These are phyloP conservation scores for Xylaria cubensis DNA, from an alignment of 495 filamentous ascomycete genomes.

Conservation along the genomic window DNA sequence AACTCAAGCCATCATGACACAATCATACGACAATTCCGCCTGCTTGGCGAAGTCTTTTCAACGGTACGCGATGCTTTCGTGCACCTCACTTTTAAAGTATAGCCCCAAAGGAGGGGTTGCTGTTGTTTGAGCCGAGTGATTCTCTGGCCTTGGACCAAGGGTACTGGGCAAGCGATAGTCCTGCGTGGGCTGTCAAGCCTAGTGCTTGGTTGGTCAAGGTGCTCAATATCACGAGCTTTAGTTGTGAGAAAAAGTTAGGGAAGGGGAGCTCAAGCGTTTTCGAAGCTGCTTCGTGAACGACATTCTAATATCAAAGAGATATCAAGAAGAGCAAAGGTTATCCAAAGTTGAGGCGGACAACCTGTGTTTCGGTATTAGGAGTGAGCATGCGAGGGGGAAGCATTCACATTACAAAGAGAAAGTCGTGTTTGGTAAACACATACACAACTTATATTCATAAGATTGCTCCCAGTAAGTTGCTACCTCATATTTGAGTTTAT, in stretches of 20 bases:
- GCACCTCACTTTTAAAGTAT: slow-evolving; percentile 53
- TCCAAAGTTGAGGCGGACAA: not conserved
- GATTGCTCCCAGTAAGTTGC: slow-evolving; percentile 9
- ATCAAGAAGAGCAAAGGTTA: not conserved
- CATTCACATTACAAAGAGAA: slow-evolving; percentile 28
- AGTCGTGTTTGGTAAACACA: slow-evolving; percentile 27
- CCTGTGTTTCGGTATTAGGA: slow-evolving; percentile 10
- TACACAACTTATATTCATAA: slow-evolving; percentile 6
- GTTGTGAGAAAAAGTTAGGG: not conserved
- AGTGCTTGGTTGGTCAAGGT: slow-evolving; percentile 37
- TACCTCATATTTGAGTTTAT: not conserved
- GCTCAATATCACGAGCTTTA: not conserved
- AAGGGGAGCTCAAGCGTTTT: not conserved
- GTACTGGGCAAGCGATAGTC: slow-evolving; percentile 21
- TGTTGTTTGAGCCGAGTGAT: slow-evolving; percentile 54
- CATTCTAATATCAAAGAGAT: not conserved
- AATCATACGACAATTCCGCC: slow-evolving; percentile 31
- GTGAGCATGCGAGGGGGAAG: slow-evolving; percentile 30
- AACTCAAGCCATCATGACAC: slow-evolving; percentile 37
- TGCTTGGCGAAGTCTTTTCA: slow-evolving; percentile 43
- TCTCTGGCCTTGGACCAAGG: slow-evolving; percentile 45
- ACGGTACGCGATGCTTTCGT: slow-evolving; percentile 39
- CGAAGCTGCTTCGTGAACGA: not conserved
- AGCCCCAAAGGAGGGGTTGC: slow-evolving; percentile 80
- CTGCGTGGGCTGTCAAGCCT: slow-evolving; percentile 28